Conservation (phyloP, 495 filamentous ascomycete genomes). For the Penicillium malachiteum region DNA sequence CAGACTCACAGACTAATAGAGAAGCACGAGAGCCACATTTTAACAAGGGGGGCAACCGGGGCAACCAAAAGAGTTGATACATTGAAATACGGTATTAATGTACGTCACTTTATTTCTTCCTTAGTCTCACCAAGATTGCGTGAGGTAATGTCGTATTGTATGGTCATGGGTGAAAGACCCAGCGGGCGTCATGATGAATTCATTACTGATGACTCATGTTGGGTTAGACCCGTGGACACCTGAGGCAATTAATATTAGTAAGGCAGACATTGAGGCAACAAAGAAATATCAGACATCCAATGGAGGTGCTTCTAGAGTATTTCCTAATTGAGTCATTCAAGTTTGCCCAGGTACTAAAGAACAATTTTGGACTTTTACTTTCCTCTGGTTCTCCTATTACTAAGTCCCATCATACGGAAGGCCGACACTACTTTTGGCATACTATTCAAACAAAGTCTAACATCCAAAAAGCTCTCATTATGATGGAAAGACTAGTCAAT, state of each 20-base stretch:
- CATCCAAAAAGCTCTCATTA: too few relatives aligned
- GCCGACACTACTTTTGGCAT: too few relatives aligned
- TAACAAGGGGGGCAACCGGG: too few relatives aligned
- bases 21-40: too few relatives aligned
- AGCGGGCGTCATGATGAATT: constrained; percentile 20
- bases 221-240: not conserved
- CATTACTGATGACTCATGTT: not conserved
- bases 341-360: not conserved
- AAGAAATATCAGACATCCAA: not conserved
- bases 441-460: too few relatives aligned
- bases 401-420: too few relatives aligned
- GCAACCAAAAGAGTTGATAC: too few relatives aligned
- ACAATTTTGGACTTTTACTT: too few relatives aligned
- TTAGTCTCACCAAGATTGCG: not conserved
- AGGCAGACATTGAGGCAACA: not conserved
- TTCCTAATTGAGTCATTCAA: not conserved
- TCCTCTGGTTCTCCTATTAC: too few relatives aligned
- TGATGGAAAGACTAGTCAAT: too few relatives aligned
- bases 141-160: constrained; percentile 14
- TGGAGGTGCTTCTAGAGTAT: not conserved
- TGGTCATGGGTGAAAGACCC: constrained; percentile 3
- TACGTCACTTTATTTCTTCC: not conserved
- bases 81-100: not conserved
- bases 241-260: not conserved
- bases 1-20: too few relatives aligned